Percentiles rank a stretch among this genome's conserved stretches.
Conservation (phyloP, 805 yeast genomes). For the Wickerhamiella musiphila region DNA sequence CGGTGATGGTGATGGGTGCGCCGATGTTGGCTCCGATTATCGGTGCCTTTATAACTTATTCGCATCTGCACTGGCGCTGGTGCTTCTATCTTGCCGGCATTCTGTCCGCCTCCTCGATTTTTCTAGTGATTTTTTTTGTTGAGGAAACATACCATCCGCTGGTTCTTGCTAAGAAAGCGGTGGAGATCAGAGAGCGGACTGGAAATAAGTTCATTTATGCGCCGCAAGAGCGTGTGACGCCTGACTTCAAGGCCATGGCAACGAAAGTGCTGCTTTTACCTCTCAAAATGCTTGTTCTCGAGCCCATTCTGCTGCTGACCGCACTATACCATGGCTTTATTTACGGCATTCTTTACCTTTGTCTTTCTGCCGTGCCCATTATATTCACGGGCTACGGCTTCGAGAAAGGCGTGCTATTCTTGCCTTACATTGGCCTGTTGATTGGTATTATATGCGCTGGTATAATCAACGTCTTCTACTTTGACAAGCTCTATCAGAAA, state of each 20-base stretch:
- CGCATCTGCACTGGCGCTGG: conserved; percentile 48
- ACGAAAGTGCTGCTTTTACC: conserved; percentile 20
- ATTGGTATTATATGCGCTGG: conserved; percentile 52
- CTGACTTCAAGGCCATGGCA: conserved; percentile 25
- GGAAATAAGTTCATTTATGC: conserved; percentile 36
- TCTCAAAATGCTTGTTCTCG: conserved; percentile 20
- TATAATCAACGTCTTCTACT: conserved; percentile 28
- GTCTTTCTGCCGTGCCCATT: conserved; percentile 23
- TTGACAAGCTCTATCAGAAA: conserved; percentile 35
- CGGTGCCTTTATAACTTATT: conserved; percentile 50
- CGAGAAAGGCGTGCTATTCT: conserved; percentile 42
- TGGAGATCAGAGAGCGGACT: conserved; percentile 27
- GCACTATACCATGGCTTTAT: conserved; percentile 24
- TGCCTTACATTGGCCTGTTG: conserved; percentile 64
- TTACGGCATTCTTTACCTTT: conserved; percentile 24
- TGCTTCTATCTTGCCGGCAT: conserved; percentile 33
- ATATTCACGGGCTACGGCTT: conserved; percentile 38
- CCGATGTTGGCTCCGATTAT: conserved; percentile 16
- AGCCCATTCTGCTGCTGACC: conserved; percentile 23
- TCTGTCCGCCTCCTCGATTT: conserved; percentile 18
- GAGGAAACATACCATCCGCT: conserved; percentile 21
- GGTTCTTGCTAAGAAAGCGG: conserved; percentile 30
- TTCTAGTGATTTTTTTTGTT: conserved; percentile 22
- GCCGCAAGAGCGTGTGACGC: conserved; percentile 27
- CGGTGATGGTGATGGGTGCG: conserved; percentile 9